Percentiles rank a stretch among this genome's conserved stretches.
These are phyloP conservation scores for Monilinia fructicola DNA, from an alignment of 2,329 filamentous ascomycete species.

Conservation along the genomic window DNA sequence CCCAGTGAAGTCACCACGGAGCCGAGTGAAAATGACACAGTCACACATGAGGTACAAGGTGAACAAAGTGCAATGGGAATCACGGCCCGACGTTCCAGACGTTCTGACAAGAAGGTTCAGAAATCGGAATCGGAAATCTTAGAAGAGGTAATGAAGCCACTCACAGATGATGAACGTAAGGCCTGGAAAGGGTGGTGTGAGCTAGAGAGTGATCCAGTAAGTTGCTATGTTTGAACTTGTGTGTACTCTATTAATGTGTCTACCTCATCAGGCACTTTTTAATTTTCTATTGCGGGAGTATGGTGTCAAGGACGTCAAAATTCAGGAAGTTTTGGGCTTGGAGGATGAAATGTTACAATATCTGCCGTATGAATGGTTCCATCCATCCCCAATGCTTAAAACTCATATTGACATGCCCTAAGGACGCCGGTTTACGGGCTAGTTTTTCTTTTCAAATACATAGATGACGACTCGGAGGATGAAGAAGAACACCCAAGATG, in stretches of 20 bases:
- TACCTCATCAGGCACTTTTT: conserved; percentile 67
- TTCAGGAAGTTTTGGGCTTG: conserved; percentile 74
- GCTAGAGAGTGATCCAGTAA: conserved; percentile 84
- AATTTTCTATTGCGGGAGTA: conserved; percentile 79
- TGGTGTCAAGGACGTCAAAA: conserved; percentile 69
- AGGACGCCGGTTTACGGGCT: conserved; percentile 77
- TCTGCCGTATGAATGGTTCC: conserved; percentile 54
- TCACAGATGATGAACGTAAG: conserved; percentile 53
- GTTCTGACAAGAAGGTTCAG: not conserved
- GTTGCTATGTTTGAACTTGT: conserved; percentile 34
- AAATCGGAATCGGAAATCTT: conserved; percentile 16
- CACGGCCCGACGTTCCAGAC: not conserved
- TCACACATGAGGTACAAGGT: not conserved
- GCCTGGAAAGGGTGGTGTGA: conserved; percentile 76
- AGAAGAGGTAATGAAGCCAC: conserved; percentile 45
- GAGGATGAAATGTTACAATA: conserved; percentile 64
- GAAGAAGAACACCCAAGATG: conserved; percentile 56
- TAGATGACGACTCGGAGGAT: conserved; percentile 47
- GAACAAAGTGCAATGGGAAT: not conserved
- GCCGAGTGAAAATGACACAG: not conserved
- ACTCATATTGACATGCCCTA: conserved; percentile 36
- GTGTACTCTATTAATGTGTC: not conserved
- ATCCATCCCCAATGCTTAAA: conserved; percentile 12
- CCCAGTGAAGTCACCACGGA: conserved; percentile 11
- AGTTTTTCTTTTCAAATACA: conserved; percentile 83